These are phyloP conservation scores for Catharanthus roseus DNA, from an alignment of 257 asterid species.

Conservation along the genomic window DNA sequence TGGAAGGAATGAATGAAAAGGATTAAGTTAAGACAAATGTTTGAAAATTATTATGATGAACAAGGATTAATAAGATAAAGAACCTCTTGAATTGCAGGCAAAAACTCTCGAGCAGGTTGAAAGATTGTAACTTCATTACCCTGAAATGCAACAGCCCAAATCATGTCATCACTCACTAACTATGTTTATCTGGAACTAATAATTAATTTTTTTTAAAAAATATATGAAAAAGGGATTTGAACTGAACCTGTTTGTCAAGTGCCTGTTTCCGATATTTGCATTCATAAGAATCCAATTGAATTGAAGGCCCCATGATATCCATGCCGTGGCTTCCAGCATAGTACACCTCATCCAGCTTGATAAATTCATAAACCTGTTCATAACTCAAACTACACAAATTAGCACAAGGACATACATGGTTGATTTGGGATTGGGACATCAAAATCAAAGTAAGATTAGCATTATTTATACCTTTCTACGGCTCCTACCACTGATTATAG, in stretches of 20 bases:
- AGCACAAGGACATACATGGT: too few relatives aligned
- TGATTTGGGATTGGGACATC: too few relatives aligned
- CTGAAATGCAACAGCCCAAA: conserved; percentile 28
- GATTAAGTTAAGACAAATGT: too few relatives aligned
- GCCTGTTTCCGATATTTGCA: conserved; percentile 38
- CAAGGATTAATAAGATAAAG: not conserved
- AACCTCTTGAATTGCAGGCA: conserved; percentile 62
- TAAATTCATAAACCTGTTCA: conserved; percentile 64
- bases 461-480: conserved; percentile 54
- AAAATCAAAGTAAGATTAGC: too few relatives aligned
- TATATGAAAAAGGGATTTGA: not conserved
- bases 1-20: not conserved
- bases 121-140: conserved; percentile 59
- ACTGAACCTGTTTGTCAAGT: conserved; percentile 5
- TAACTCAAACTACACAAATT: not conserved
- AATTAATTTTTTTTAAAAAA: not conserved
- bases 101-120: conserved; percentile 81
- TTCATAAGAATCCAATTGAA: conserved; percentile 34
- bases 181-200: not conserved
- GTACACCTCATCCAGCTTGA: conserved; percentile 61
- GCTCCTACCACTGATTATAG: conserved; percentile 80
- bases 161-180: not conserved
- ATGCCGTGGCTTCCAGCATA: conserved; percentile 98
- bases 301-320: conserved; percentile 82
- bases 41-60: not conserved